Base-by-base conservation (phyloP, 148 eudicot genomes). In the Dysphania ambrosioides region DNA sequence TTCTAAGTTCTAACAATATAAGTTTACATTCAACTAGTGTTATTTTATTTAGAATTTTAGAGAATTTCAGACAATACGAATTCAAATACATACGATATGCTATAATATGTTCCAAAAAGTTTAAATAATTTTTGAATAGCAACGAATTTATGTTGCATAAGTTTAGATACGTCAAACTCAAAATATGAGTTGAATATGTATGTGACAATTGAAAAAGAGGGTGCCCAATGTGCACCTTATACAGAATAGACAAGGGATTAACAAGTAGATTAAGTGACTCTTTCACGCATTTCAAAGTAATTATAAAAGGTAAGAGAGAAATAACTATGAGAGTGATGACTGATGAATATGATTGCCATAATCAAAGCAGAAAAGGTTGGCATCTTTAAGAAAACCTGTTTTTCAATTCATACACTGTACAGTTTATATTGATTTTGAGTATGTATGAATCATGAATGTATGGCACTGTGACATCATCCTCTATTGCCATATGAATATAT, bases 331-430 rank as follows among this genome's bases (percentile, higher is more conserved):
- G 30, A 36, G 24, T n/a, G n/a, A n/a, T n/a, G n/a, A n/a, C 63
- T 74, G 64, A 71, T 56, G 40, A 36, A 71, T 64, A 71, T 64
- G 13, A 72, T 66, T 56, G 61, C 72, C 74, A 74, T 29, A 74
- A 79, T 74, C 71, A 74, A 74, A 36, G 75, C 78, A 69, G 4
- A 38, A 74, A 79, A 60, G 74, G 78, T 69, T 11, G 51, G 53
- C 70, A 13, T n/a, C n/a, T n/a, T n/a, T n/a, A 69, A 72, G 58
- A 76, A 65, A 72, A 72, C 76, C 66, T 78, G 30, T 12, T 72
- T 78, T 78, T 40, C 62, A 73, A 66, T 79, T 79, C 71, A 60
- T 68, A 41, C 42, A 21, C 51, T 59, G 18, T 40, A 18, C 38
- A 12, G n/a, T 21, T 47, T 60, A 32, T 24, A 15, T 59, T 73